Evolutionary conservation across 306 rosid genomes (phyloP).

Genomic region (Lathyrus sativus): DNA sequence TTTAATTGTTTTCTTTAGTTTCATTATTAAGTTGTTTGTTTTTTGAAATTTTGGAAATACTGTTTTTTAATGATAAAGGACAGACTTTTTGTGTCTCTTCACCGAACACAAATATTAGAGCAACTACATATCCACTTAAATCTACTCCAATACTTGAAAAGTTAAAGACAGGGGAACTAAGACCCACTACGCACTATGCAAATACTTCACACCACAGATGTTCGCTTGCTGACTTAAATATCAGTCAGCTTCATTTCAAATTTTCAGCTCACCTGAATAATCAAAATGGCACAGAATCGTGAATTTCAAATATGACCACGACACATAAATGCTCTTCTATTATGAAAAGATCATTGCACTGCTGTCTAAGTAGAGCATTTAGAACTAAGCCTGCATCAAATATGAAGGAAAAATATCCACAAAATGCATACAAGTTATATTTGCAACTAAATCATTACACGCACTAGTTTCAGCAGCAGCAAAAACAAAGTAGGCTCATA

Average conservation of each 20-base stretch:
- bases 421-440: constrained; percentile 29
- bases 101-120: too few species aligned
- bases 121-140: too few species aligned
- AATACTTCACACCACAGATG: not conserved
- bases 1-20: too few species aligned
- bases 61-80: too few species aligned
- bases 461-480: constrained; percentile 35
- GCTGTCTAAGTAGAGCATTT: not conserved
- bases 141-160: too few species aligned
- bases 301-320: not conserved
- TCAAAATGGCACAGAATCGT: constrained; percentile 2
- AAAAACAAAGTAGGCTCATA: constrained; percentile 28
- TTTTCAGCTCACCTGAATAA: not conserved
- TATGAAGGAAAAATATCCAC: not conserved
- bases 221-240: not conserved
- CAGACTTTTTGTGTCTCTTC: too few species aligned
- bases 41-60: too few species aligned
- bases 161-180: too few species aligned
- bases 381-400: not conserved
- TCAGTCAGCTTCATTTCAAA: not conserved
- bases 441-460: constrained; percentile 42
- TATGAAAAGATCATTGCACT: constrained; percentile 3
- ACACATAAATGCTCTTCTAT: constrained; percentile 1
- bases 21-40: too few species aligned
- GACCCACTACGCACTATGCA: too few species aligned